Evolutionary conservation across 306 rosid species (phyloP).

Genomic region (Vigna radiata): DNA sequence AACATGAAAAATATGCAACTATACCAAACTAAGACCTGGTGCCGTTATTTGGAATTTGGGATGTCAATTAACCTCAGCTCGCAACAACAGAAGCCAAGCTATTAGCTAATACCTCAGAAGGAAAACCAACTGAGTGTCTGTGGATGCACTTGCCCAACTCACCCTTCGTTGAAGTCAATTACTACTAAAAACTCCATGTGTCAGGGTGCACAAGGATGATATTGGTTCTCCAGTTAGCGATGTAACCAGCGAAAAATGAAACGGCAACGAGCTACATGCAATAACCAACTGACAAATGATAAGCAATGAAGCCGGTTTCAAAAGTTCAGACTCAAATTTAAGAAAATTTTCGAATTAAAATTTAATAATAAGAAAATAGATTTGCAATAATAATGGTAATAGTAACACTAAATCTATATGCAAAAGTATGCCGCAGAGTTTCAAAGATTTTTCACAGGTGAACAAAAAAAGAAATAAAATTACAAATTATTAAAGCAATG

Average conservation of each 20-base stretch:
- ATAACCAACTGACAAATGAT: constrained; percentile 17
- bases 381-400: background rate
- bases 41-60: constrained; percentile 15
- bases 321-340: constrained; percentile 1
- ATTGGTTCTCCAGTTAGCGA: constrained; percentile 27
- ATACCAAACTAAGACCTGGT: constrained; percentile 9
- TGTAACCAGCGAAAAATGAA: background rate
- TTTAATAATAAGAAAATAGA: background rate
- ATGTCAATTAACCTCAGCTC: constrained; percentile 23
- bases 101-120: constrained; percentile 30
- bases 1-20: constrained; percentile 21
- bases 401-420: background rate
- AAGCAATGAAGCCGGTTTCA: constrained; percentile 30
- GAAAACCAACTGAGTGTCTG: constrained; percentile 21
- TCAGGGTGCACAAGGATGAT: background rate
- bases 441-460: background rate
- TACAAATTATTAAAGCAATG: background rate
- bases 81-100: constrained; percentile 26
- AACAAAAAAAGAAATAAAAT: background rate
- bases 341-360: background rate
- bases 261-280: constrained; percentile 27
- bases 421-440: background rate
- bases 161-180: constrained; percentile 32
- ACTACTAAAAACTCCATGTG: constrained; percentile 16
- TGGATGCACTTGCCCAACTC: constrained; percentile 21